phyloP scores from a whole-genome alignment of 306 rosid species.

The Sindora glabra region DNA sequence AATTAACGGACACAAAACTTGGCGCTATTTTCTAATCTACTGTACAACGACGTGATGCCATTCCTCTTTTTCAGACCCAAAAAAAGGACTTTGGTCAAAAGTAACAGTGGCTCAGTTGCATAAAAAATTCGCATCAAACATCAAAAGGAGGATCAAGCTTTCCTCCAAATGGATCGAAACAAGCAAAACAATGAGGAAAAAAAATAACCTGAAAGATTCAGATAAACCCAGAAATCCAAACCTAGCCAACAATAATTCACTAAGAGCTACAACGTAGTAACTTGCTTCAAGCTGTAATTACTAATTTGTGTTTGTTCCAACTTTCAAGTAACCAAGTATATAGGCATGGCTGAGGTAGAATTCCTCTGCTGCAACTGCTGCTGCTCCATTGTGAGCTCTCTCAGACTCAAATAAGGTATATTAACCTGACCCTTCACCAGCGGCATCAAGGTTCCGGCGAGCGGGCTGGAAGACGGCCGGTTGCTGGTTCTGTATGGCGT shows the following conservation, averaged over 20 bases:
- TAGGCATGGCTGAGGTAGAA: constrained; percentile 72
- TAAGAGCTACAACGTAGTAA: background rate
- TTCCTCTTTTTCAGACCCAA: constrained; percentile 4
- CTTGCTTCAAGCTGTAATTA: too few relatives aligned
- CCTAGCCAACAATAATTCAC: background rate
- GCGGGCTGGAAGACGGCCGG: constrained; percentile 62
- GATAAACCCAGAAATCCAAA: background rate
- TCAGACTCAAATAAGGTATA: constrained; percentile 69
- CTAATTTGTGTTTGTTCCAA: too few relatives aligned
- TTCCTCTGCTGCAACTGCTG: constrained; percentile 40
- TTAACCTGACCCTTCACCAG: constrained; percentile 33
- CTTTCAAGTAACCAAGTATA: constrained; percentile 74
- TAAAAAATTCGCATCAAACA: constrained; percentile 22
- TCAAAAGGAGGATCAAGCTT: constrained; percentile 30
- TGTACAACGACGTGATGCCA: background rate
- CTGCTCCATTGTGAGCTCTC: constrained; percentile 82
- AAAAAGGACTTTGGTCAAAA: constrained; percentile 25
- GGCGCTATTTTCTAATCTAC: background rate
- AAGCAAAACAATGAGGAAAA: background rate
- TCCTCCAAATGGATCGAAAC: constrained; percentile 23
- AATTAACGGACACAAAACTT: constrained; percentile 17
- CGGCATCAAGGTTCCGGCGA: constrained; percentile 61
- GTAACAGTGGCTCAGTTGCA: constrained; percentile 2
- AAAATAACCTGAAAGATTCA: background rate
- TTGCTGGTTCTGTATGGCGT: constrained; percentile 46